phyloP scores from a whole-genome alignment of 768 basidiomycete genomes.

The Lentinula detonsa region DNA sequence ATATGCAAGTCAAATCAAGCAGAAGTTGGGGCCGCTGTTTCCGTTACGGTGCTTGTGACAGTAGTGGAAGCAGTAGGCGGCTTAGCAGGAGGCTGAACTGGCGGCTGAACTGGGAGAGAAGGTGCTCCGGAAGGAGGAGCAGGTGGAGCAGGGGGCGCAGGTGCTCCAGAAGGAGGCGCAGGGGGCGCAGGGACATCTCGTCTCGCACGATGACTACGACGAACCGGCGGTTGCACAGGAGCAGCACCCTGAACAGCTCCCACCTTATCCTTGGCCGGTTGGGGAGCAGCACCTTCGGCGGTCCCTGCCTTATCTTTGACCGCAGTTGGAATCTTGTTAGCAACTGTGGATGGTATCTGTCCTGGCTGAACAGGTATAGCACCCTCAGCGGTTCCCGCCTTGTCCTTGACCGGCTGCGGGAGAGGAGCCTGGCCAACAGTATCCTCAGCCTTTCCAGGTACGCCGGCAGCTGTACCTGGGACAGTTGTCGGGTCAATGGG shows the following conservation, averaged over 20 bases:
- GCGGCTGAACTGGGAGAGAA: background rate
- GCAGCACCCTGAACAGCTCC: background rate
- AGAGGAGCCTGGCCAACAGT: background rate
- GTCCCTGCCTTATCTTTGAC: background rate
- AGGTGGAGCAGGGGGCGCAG: background rate
- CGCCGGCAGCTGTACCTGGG: background rate
- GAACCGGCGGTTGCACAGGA: background rate
- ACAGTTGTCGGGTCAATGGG: background rate
- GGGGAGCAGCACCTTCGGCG: background rate
- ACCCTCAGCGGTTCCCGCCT: background rate
- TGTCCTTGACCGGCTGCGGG: background rate
- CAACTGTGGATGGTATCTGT: background rate
- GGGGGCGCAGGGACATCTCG: background rate
- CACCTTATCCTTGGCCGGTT: background rate
- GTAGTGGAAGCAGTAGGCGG: background rate
- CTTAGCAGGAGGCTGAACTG: background rate
- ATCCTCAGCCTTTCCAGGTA: background rate
- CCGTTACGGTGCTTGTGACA: background rate
- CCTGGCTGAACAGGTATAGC: background rate
- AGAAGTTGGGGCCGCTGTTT: background rate
- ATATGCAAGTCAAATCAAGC: background rate
- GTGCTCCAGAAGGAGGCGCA: background rate
- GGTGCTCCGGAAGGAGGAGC: background rate
- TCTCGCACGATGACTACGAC: constrained; percentile 3
- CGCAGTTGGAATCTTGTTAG: background rate